phyloP scores from a whole-genome alignment of 306 rosid genomes.

The Comarum palustre region DNA sequence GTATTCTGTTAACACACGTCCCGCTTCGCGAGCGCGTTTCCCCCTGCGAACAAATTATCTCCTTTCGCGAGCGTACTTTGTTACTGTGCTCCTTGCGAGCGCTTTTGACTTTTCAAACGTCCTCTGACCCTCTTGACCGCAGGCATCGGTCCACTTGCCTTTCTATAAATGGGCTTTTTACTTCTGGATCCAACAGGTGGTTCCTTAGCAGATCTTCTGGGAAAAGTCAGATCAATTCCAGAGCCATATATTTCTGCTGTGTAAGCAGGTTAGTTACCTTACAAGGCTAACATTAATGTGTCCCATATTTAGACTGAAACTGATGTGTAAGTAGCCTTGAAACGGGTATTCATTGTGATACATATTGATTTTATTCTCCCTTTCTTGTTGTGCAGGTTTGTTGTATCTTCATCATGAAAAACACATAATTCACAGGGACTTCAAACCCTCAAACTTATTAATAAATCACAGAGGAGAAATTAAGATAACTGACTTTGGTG shows the following conservation, averaged over 20 bases:
- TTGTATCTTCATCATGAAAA: slow-evolving; percentile 87
- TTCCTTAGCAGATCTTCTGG: slow-evolving; percentile 79
- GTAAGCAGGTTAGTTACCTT: slow-evolving; percentile 50
- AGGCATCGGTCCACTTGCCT: too few species aligned
- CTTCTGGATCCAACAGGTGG: too few species aligned
- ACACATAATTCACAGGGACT: slow-evolving; percentile 91
- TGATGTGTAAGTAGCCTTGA: slow-evolving; percentile 4
- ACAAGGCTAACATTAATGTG: background rate
- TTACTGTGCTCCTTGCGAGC: too few species aligned
- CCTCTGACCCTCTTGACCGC: too few species aligned
- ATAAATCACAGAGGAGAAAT: slow-evolving; percentile 93
- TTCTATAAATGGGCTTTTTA: too few species aligned
- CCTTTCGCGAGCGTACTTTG: too few species aligned
- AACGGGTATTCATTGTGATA: slow-evolving; percentile 10
- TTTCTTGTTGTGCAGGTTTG: slow-evolving; percentile 60
- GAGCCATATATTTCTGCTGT: slow-evolving; percentile 77
- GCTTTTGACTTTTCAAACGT: too few species aligned
- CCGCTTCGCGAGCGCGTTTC: too few species aligned
- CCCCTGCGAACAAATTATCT: too few species aligned
- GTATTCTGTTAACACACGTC: too few species aligned
- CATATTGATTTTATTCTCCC: slow-evolving; percentile 17
- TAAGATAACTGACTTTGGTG: slow-evolving; percentile 98
- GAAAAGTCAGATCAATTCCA: slow-evolving; percentile 75
- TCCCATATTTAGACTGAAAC: background rate
- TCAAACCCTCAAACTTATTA: slow-evolving; percentile 87